phyloP scores from a whole-genome alignment of 305 asterid species.

The Rubia peregrina region DNA sequence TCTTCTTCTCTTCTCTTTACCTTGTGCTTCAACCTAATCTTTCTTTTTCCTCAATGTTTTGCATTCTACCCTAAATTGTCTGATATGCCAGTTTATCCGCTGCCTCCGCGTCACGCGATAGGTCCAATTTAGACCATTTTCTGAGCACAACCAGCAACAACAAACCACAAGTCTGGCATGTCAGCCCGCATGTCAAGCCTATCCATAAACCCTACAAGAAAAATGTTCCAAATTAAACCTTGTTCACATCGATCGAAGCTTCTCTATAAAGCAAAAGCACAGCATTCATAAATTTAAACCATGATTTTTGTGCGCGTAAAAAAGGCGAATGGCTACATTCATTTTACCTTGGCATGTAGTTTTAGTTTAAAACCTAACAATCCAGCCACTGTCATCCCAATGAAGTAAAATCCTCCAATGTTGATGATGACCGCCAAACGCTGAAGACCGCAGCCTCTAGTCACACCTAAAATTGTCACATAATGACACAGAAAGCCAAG shows the following conservation, averaged over 20 bases:
- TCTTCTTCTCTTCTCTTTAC: too few relatives aligned
- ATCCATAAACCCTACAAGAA: slow-evolving; percentile 24
- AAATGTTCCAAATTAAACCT: too few relatives aligned
- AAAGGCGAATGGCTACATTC: too few relatives aligned
- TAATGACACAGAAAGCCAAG: background rate
- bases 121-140: slow-evolving; percentile 17
- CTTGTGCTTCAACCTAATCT: too few relatives aligned
- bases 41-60: too few relatives aligned
- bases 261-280: too few relatives aligned
- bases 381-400: slow-evolving; percentile 33
- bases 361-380: slow-evolving; percentile 27
- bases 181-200: slow-evolving; percentile 23
- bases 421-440: slow-evolving; percentile 25
- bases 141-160: slow-evolving; percentile 15
- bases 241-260: too few relatives aligned
- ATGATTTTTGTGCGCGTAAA: too few relatives aligned
- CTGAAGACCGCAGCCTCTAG: slow-evolving; percentile 46
- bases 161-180: slow-evolving; percentile 16
- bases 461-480: slow-evolving; percentile 36
- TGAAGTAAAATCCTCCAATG: slow-evolving; percentile 25
- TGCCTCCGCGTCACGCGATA: background rate
- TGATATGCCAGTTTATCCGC: too few relatives aligned
- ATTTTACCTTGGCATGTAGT: slow-evolving; percentile 29
- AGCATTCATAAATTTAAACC: too few relatives aligned
- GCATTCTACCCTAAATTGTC: too few relatives aligned